A percentile compares a stretch with the other conserved stretches of the same genome.
Conservation (phyloP, 306 rosid genomes). For the Vigna trinervia region DNA sequence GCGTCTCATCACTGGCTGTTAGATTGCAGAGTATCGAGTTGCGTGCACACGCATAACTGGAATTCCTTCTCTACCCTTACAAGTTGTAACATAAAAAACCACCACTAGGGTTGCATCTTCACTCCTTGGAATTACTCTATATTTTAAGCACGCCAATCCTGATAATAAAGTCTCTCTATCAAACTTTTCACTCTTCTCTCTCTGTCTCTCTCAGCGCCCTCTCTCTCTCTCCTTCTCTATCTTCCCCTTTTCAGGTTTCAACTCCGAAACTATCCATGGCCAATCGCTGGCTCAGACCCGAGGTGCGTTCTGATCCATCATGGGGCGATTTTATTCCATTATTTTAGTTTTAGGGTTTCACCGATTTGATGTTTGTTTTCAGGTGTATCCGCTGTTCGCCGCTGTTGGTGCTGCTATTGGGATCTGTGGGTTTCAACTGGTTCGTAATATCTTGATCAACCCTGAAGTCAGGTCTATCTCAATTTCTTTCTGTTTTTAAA, state of each 20-base stretch:
- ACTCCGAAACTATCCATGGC: conserved; percentile 50
- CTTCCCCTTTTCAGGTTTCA: neutral
- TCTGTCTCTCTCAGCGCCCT: neutral
- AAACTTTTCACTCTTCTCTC: neutral
- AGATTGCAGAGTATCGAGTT: neutral
- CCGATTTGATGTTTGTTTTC: neutral
- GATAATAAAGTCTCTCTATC: neutral
- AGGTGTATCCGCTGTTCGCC: conserved; percentile 95
- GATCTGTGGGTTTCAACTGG: conserved; percentile 77
- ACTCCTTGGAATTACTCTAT: neutral
- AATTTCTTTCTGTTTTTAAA: neutral
- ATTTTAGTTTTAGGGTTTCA: conserved; percentile 4
- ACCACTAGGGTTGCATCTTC: conserved; percentile 14
- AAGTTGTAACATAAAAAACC: neutral
- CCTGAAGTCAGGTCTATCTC: conserved; percentile 87
- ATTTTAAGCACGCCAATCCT: neutral
- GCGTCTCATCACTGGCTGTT: neutral
- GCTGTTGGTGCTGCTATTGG: conserved; percentile 88
- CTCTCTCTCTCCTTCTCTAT: neutral
- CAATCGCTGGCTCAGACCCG: conserved; percentile 75
- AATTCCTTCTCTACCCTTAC: neutral
- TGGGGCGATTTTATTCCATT: neutral
- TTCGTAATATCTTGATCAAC: conserved; percentile 80
- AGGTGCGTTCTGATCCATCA: conserved; percentile 29
- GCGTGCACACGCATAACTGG: neutral